These are phyloP conservation scores for Xylaria venustula DNA, from an alignment of 495 filamentous ascomycete species.

Conservation along the genomic window DNA sequence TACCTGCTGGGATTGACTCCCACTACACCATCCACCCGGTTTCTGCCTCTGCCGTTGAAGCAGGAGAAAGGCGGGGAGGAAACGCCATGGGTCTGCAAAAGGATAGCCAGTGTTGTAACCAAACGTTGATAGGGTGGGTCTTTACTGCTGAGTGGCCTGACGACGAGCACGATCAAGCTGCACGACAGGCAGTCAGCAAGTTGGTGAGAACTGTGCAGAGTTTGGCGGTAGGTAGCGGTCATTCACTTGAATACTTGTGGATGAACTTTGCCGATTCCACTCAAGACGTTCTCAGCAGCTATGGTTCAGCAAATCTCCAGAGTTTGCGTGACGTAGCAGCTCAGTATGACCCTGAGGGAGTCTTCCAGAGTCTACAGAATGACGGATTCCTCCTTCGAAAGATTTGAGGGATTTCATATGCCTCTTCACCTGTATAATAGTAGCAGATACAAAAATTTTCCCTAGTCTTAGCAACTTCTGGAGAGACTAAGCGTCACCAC, in stretches of 20 bases:
- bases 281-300: background rate
- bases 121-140: background rate
- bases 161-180: background rate
- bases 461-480: no score
- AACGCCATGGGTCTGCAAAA: background rate
- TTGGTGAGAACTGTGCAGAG: background rate
- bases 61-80: background rate
- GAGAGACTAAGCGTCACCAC: no score
- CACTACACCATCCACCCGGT: constrained; percentile 1
- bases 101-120: background rate
- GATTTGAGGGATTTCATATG: no score
- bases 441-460: no score
- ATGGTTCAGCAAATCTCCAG: background rate
- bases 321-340: background rate
- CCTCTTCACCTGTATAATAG: no score
- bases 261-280: background rate
- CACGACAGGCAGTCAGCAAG: background rate
- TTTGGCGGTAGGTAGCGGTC: background rate
- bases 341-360: background rate
- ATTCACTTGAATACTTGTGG: background rate
- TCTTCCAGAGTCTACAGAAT: background rate
- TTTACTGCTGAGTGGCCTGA: background rate
- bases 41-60: background rate
- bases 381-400: background rate
- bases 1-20: background rate